A percentile compares a stretch with the other conserved stretches of the same genome.
Evolutionary conservation across 331 rosid species (phyloP).

Genomic region (Malus hybrid): DNA sequence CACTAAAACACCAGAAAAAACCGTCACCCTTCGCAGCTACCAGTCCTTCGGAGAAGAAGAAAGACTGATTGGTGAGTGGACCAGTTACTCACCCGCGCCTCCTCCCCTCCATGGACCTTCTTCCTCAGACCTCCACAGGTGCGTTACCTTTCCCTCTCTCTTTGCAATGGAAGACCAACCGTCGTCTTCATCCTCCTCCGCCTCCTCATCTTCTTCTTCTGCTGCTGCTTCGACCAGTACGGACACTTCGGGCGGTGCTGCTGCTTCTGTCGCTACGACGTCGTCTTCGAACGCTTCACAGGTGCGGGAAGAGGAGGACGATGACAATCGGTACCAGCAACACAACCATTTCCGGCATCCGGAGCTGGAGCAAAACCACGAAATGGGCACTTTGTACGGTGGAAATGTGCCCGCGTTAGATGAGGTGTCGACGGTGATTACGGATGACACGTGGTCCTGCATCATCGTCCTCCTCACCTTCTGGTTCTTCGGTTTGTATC

Average conservation of each 20-base stretch:
- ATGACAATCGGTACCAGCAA: slow-evolving; percentile 4
- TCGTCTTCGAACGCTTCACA: slow-evolving; percentile 31
- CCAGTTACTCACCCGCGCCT: slow-evolving; percentile 1
- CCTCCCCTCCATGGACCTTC: slow-evolving; percentile 26
- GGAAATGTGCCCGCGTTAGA: slow-evolving; percentile 2
- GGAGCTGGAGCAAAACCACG: slow-evolving; percentile 1
- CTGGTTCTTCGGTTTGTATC: slow-evolving; percentile 63
- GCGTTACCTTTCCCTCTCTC: background rate
- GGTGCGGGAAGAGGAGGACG: slow-evolving; percentile 23
- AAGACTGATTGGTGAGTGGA: slow-evolving; percentile 28
- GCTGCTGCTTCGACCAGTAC: slow-evolving; percentile 5
- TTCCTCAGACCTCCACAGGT: slow-evolving; percentile 14
- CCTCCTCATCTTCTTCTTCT: background rate
- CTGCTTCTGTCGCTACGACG: slow-evolving; percentile 6
- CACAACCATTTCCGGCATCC: slow-evolving; percentile 12
- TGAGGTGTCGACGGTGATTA: slow-evolving; percentile 3
- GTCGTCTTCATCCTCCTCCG: slow-evolving; percentile 21
- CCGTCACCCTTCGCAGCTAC: slow-evolving; percentile 23
- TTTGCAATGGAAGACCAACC: slow-evolving; percentile 40
- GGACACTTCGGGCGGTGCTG: slow-evolving; percentile 12
- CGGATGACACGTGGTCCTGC: slow-evolving; percentile 63
- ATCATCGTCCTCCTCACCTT: slow-evolving; percentile 52
- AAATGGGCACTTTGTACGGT: background rate
- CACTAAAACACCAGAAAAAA: background rate
- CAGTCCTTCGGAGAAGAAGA: slow-evolving; percentile 27